A percentile compares a stretch with the other conserved stretches of the same genome.
phyloP scores from a whole-genome alignment of 1,284 basidiomycete genomes.

The Apiotrichum mycotoxinovorans region DNA sequence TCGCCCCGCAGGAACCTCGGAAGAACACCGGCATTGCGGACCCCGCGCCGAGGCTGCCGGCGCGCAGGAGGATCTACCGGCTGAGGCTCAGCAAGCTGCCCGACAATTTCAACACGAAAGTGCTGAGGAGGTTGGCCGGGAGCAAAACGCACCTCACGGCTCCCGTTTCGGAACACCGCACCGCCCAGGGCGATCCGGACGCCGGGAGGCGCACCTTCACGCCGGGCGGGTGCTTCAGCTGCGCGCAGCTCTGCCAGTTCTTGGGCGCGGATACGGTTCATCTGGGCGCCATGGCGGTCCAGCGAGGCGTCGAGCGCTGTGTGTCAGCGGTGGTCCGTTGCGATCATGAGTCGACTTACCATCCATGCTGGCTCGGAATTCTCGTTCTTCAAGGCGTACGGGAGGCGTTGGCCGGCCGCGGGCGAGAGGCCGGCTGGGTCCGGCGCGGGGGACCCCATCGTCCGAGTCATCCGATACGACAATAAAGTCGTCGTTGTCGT shows the following conservation, averaged over 20 bases:
- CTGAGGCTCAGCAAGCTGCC: neutral
- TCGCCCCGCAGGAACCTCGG: neutral
- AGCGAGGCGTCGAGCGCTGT: neutral
- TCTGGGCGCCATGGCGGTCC: neutral
- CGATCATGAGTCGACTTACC: neutral
- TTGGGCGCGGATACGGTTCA: neutral
- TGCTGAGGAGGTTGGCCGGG: neutral
- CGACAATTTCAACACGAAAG: neutral
- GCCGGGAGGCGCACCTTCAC: neutral
- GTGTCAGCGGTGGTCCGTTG: too few species aligned
- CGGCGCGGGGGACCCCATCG: too few species aligned
- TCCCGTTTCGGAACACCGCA: conserved; percentile 25
- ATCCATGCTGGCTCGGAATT: neutral
- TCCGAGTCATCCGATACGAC: too few species aligned
- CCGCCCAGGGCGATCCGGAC: conserved; percentile 20
- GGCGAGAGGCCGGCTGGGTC: neutral
- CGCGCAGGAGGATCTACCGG: neutral
- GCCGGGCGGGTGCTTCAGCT: neutral
- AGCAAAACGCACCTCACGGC: conserved; percentile 21
- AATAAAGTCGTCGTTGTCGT: too few species aligned
- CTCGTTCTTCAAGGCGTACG: neutral
- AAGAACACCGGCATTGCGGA: conserved; percentile 1
- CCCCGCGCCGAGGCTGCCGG: neutral
- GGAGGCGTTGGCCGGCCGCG: too few species aligned
- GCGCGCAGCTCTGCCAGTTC: neutral